phyloP scores from a whole-genome alignment of 495 filamentous ascomycete genomes.

The Daldinia caldariorum region DNA sequence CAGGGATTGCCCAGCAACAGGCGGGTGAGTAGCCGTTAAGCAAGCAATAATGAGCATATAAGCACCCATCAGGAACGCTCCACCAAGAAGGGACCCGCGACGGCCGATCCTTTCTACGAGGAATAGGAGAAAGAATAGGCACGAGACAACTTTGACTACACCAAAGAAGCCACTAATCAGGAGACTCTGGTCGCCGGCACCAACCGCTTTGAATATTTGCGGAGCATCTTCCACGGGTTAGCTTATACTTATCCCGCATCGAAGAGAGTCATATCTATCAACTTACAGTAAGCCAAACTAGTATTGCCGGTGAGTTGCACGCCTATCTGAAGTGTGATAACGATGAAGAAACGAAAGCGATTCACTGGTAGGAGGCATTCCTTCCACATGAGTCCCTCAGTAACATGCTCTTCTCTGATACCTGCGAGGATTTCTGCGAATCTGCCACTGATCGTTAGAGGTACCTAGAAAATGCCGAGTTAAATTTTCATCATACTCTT shows the following conservation, averaged over 20 bases:
- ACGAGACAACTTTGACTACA: conserved; percentile 58
- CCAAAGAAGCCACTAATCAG: conserved; percentile 62
- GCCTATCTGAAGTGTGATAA: conserved; percentile 54
- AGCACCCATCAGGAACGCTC: conserved; percentile 51
- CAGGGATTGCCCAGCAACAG: conserved; percentile 41
- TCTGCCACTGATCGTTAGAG: conserved; percentile 27
- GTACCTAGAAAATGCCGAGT: neutral
- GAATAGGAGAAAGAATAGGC: conserved; percentile 52
- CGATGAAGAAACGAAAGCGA: conserved; percentile 55
- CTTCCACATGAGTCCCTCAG: conserved; percentile 57
- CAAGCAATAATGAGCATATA: conserved; percentile 45
- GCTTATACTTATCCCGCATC: conserved; percentile 14
- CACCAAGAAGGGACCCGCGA: conserved; percentile 49
- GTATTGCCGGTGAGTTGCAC: conserved; percentile 62
- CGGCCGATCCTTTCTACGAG: conserved; percentile 54
- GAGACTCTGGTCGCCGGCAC: conserved; percentile 54
- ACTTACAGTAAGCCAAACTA: conserved; percentile 57
- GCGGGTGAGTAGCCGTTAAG: conserved; percentile 56
- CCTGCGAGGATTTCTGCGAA: conserved; percentile 58
- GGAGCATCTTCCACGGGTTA: conserved; percentile 45
- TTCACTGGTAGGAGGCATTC: conserved; percentile 58
- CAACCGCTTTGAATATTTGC: conserved; percentile 59
- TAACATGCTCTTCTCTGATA: conserved; percentile 54
- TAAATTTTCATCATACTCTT: conserved; percentile 43
- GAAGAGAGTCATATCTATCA: neutral